Evolutionary conservation across 352 stramenopile species (phyloP).

Genomic region (Pythium dissimile): DNA sequence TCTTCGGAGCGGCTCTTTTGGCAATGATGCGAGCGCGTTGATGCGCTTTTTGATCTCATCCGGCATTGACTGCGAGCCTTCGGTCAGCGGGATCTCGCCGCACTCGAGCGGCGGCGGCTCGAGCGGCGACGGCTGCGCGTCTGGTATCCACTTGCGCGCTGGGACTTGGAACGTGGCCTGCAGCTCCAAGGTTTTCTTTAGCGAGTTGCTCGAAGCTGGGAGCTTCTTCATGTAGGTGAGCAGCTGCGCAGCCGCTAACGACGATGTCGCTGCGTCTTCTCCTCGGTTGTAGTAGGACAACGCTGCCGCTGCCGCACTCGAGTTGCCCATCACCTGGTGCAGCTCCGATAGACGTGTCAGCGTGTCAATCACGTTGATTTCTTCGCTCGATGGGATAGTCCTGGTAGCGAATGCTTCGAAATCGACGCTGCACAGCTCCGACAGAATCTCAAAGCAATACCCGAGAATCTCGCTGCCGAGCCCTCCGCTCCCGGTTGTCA

Average conservation of each 20-base stretch:
- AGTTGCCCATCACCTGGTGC: slow-evolving; percentile 16
- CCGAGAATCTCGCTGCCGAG: slow-evolving; percentile 27
- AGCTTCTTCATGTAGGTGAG: slow-evolving; percentile 65
- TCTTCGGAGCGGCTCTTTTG: slow-evolving; percentile 48
- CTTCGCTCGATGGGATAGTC: slow-evolving; percentile 7
- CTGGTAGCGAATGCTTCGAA: slow-evolving; percentile 41
- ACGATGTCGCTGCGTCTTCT: slow-evolving; percentile 13
- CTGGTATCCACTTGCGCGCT: slow-evolving; percentile 54
- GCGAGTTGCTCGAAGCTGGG: slow-evolving; percentile 31
- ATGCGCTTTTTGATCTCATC: slow-evolving; percentile 49
- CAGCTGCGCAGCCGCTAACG: slow-evolving; percentile 34
- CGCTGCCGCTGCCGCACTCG: neutral
- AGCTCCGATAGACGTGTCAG: slow-evolving; percentile 68
- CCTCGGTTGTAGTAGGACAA: slow-evolving; percentile 45
- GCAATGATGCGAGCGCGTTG: slow-evolving; percentile 31
- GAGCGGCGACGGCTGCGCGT: slow-evolving; percentile 35
- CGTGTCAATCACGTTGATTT: slow-evolving; percentile 73
- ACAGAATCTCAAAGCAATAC: slow-evolving; percentile 75
- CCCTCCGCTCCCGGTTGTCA: neutral
- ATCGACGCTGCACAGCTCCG: slow-evolving; percentile 56
- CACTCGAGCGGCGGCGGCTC: slow-evolving; percentile 55
- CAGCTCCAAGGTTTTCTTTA: slow-evolving; percentile 70
- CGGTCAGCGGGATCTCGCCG: slow-evolving; percentile 51
- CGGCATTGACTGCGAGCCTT: slow-evolving; percentile 48
- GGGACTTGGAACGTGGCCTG: slow-evolving; percentile 59